Evolutionary conservation across 495 filamentous ascomycete genomes (phyloP).

Genomic region (Podospora pseudoanserina): DNA sequence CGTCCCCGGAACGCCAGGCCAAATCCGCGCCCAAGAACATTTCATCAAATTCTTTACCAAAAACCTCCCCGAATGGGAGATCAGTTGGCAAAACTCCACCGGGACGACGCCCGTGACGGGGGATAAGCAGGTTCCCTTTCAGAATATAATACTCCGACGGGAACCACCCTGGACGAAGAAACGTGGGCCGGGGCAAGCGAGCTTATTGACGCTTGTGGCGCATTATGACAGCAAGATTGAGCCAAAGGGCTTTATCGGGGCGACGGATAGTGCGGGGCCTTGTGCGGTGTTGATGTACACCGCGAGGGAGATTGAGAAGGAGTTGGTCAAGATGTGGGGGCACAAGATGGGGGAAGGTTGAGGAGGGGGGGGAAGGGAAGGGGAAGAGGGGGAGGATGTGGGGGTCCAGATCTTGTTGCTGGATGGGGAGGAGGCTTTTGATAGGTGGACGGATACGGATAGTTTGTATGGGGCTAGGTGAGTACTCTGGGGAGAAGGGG

Average conservation of each 20-base stretch:
- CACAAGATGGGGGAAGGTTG: constrained; percentile 35
- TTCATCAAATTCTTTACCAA: constrained; percentile 70
- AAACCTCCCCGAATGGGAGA: constrained; percentile 68
- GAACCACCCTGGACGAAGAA: constrained; percentile 71
- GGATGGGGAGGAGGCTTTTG: constrained; percentile 89
- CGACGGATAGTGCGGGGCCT: constrained; percentile 82
- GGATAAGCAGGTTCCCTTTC: constrained; percentile 66
- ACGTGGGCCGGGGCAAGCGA: constrained; percentile 57
- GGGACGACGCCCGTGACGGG: constrained; percentile 65
- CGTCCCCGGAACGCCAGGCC: constrained; percentile 76
- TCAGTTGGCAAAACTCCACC: constrained; percentile 81
- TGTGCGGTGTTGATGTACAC: constrained; percentile 82
- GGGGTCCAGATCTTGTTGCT: constrained; percentile 83
- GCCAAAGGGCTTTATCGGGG: constrained; percentile 80
- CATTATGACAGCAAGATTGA: constrained; percentile 82
- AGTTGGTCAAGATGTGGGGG: constrained; percentile 38
- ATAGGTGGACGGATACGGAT: constrained; percentile 68
- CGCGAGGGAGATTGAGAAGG: constrained; percentile 40
- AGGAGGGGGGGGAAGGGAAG: constrained; percentile 27
- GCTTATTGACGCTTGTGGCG: constrained; percentile 77
- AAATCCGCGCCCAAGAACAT: constrained; percentile 65
- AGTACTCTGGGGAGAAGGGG: constrained; percentile 3
- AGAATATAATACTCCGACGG: constrained; percentile 73
- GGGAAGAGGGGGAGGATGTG: constrained; percentile 39
- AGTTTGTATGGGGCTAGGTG: constrained; percentile 76